Conservation (phyloP, 1,284 basidiomycete genomes). For the Cryptococcus floricola region DNA sequence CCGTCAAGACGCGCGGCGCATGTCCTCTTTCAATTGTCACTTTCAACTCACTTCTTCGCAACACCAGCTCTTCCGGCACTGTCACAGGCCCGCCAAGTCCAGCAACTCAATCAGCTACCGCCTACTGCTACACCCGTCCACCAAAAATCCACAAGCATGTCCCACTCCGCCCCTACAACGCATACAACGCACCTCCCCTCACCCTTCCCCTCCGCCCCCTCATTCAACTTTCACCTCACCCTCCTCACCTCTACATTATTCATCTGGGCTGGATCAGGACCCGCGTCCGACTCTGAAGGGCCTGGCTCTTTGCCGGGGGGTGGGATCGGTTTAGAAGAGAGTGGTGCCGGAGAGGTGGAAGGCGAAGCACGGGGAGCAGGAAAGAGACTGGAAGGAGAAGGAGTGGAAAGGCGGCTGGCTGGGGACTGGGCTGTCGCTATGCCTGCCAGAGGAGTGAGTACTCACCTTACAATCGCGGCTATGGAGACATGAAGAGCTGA, state of each 20-base stretch:
- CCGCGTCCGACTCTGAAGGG: conserved; percentile 10
- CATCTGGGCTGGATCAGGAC: conserved; percentile 70
- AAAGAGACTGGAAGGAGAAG: conserved; percentile 12
- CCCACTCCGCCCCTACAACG: not conserved
- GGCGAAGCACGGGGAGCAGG: not conserved
- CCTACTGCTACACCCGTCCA: no score
- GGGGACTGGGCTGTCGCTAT: conserved; percentile 81
- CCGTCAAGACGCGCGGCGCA: not conserved
- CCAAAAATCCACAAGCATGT: not conserved
- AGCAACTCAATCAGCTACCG: no score
- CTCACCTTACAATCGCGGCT: not conserved
- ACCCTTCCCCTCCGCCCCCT: conserved; percentile 50
- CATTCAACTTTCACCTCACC: conserved; percentile 66
- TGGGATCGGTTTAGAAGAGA: no score
- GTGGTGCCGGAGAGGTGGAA: not conserved
- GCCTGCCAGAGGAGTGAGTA: conserved; percentile 57
- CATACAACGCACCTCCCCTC: conserved; percentile 23
- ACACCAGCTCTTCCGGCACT: no score
- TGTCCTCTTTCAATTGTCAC: not conserved
- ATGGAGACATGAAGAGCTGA: not conserved
- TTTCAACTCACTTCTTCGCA: no score
- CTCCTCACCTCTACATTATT: conserved; percentile 68
- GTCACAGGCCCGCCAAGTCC: no score
- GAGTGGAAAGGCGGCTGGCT: conserved; percentile 58
- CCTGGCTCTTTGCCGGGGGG: no score